Percentiles rank a stretch among this genome's conserved stretches.
Conservation (phyloP, 345 rosid genomes). For the Atalantia buxifolia region DNA sequence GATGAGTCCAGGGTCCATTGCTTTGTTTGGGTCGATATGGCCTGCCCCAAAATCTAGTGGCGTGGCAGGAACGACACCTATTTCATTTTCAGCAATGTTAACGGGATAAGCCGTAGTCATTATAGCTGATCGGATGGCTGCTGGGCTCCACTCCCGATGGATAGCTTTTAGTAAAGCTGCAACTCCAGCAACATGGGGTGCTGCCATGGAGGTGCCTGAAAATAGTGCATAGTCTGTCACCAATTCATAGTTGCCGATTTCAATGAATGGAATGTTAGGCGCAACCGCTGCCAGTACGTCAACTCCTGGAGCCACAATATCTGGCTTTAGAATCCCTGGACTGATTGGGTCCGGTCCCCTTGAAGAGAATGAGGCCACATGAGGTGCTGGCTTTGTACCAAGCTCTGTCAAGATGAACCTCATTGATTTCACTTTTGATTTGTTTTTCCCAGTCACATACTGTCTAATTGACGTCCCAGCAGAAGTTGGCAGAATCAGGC, state of each 20-base stretch:
- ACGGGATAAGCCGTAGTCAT: conserved; percentile 43
- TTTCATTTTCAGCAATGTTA: conserved; percentile 28
- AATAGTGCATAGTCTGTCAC: conserved; percentile 32
- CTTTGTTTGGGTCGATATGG: conserved; percentile 39
- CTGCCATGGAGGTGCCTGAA: conserved; percentile 52
- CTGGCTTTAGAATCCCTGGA: conserved; percentile 39
- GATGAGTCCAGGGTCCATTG: conserved; percentile 45
- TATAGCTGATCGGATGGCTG: conserved; percentile 46
- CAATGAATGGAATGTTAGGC: conserved; percentile 18
- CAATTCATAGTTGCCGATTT: conserved; percentile 23
- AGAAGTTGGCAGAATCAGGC: conserved; percentile 15
- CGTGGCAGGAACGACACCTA: conserved; percentile 15
- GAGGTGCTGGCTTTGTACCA: conserved; percentile 43
- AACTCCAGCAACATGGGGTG: conserved; percentile 61
- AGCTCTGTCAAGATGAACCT: conserved; percentile 30
- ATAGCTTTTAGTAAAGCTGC: conserved; percentile 49
- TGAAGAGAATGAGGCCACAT: conserved; percentile 61
- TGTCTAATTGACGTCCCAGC: conserved; percentile 11
- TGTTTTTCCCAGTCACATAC: neutral
- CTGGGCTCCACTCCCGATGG: conserved; percentile 38
- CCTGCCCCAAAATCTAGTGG: conserved; percentile 48
- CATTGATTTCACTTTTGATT: conserved; percentile 25
- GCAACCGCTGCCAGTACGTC: conserved; percentile 37
- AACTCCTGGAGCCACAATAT: conserved; percentile 45
- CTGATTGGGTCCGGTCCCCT: conserved; percentile 55